phyloP scores from a whole-genome alignment of 2,329 filamentous ascomycete genomes.

The Colletotrichum cereale region DNA sequence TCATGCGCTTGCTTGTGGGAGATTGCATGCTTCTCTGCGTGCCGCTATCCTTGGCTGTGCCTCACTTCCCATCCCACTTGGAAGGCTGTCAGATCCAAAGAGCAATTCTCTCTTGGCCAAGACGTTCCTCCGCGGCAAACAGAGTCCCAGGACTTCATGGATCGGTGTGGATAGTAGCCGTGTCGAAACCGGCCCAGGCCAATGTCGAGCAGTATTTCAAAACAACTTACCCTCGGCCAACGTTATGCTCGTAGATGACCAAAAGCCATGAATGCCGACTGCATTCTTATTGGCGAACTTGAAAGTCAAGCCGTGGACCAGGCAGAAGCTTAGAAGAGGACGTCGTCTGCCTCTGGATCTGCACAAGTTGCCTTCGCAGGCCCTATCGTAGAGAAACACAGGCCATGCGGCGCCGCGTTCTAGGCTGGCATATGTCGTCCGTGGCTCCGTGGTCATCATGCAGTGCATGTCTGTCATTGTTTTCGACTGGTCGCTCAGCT shows the following conservation, averaged over 20 bases:
- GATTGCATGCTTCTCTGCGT: neutral
- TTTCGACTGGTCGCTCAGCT: neutral
- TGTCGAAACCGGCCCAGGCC: neutral
- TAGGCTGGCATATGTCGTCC: neutral
- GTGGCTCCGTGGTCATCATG: neutral
- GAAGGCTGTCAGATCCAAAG: neutral
- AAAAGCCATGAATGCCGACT: neutral
- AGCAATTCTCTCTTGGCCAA: no score
- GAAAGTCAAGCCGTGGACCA: neutral
- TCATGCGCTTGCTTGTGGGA: neutral
- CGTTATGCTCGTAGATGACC: neutral
- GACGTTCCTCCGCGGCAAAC: neutral
- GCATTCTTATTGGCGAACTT: slow-evolving; percentile 1
- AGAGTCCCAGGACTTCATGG: neutral
- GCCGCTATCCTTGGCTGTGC: neutral
- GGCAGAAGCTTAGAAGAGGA: neutral
- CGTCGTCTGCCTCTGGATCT: neutral
- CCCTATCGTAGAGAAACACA: neutral
- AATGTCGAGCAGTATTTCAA: neutral
- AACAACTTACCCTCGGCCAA: neutral
- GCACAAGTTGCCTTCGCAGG: neutral
- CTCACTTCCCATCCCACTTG: neutral
- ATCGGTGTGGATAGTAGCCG: neutral
- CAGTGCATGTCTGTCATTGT: slow-evolving; percentile 1
- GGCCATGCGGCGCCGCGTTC: neutral